Evolutionary conservation across 805 yeast genomes (phyloP).

Genomic region (Spathaspora sp.): DNA sequence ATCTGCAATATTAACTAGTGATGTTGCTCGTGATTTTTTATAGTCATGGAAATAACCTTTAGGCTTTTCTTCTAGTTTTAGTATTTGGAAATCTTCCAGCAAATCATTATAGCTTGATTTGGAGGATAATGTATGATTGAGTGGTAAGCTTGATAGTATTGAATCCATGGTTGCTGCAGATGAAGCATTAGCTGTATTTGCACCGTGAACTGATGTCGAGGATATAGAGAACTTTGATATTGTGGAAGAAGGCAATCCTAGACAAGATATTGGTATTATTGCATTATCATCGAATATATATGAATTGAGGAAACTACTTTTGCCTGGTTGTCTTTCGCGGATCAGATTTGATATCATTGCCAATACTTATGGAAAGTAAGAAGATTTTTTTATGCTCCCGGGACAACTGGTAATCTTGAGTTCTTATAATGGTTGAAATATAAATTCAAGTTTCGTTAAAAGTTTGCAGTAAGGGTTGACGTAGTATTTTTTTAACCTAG

Average conservation of each 20-base stretch:
- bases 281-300: constrained; percentile 1
- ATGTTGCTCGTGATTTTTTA: neutral
- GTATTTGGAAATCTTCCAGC: neutral
- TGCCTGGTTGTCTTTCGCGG: neutral
- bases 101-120: neutral
- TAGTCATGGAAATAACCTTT: neutral
- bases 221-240: neutral
- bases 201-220: neutral
- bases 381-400: neutral
- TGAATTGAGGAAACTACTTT: neutral
- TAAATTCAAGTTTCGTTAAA: too few relatives aligned
- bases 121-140: neutral
- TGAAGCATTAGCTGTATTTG: neutral
- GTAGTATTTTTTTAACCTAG: too few relatives aligned
- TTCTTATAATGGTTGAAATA: too few relatives aligned
- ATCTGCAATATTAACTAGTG: neutral
- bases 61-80: neutral
- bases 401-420: too few relatives aligned
- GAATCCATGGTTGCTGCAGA: neutral
- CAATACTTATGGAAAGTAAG: neutral
- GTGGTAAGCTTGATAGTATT: neutral
- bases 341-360: neutral
- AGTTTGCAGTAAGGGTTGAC: too few relatives aligned
- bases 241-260: neutral
- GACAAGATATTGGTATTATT: constrained; percentile 2